Evolutionary conservation across 345 rosid species (phyloP).

Genomic region (Aquilaria sinensis): DNA sequence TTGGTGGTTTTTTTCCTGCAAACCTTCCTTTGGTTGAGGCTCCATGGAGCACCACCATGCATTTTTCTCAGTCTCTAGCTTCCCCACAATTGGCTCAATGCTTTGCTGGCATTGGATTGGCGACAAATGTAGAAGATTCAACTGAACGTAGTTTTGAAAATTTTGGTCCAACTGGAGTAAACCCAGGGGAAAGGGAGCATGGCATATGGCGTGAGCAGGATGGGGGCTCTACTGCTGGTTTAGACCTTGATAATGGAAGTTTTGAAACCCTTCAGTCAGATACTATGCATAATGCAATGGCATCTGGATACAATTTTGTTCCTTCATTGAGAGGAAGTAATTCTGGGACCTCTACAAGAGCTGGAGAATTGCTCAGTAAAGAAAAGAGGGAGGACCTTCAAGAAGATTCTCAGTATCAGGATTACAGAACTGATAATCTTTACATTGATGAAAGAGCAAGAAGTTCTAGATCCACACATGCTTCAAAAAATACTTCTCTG

Average conservation of each 20-base stretch:
- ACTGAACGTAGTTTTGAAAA: conserved; percentile 5
- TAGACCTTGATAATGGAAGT: conserved; percentile 3
- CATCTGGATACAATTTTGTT: conserved; percentile 2
- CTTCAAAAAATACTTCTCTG: conserved; percentile 7
- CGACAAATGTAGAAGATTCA: conserved; percentile 10
- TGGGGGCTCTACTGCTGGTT: neutral
- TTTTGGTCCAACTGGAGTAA: conserved; percentile 4
- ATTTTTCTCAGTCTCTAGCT: conserved; percentile 8
- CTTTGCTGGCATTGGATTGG: conserved; percentile 11
- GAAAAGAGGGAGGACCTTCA: neutral
- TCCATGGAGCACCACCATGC: conserved; percentile 12
- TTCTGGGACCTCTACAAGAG: no score
- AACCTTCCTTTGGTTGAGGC: conserved; percentile 3
- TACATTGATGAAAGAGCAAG: neutral
- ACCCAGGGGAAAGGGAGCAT: conserved; percentile 3
- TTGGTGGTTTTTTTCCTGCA: conserved; percentile 6
- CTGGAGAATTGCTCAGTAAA: neutral
- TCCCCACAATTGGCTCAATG: conserved; percentile 1
- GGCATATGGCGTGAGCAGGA: conserved; percentile 7
- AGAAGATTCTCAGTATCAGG: neutral
- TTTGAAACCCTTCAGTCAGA: neutral
- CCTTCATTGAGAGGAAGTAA: neutral
- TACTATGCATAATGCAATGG: conserved; percentile 1
- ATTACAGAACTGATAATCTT: neutral
- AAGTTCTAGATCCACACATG: conserved; percentile 6